These are phyloP conservation scores for Marasmius oreades DNA, from an alignment of 1,284 basidiomycete species.

Conservation along the genomic window DNA sequence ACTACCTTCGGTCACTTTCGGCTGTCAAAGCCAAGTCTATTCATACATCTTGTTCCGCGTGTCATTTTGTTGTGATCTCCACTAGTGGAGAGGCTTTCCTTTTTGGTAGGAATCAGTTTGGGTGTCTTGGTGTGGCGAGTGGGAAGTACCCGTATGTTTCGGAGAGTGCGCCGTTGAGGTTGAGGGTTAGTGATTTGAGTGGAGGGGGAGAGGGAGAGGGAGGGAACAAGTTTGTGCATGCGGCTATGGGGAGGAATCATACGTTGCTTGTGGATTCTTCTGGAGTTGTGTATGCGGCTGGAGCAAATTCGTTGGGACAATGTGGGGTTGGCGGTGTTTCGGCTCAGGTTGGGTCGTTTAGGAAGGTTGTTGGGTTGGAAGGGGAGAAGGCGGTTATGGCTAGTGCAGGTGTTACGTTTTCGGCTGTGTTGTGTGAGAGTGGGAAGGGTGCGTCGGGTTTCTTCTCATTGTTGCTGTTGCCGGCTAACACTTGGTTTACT, in stretches of 20 bases:
- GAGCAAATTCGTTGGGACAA: constrained; percentile 83
- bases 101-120: constrained; percentile 76
- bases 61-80: constrained; percentile 76
- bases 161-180: constrained; percentile 58
- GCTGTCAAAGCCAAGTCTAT: constrained; percentile 75
- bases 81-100: constrained; percentile 78
- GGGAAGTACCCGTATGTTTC: constrained; percentile 50
- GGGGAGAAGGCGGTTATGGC: constrained; percentile 70
- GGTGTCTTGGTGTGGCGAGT: constrained; percentile 51
- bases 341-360: constrained; percentile 66
- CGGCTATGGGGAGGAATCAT: constrained; percentile 81
- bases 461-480: background rate
- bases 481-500: constrained; percentile 5
- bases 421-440: constrained; percentile 73
- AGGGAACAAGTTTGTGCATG: constrained; percentile 64
- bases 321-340: constrained; percentile 65
- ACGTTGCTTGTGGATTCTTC: constrained; percentile 79
- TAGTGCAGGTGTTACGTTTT: constrained; percentile 81
- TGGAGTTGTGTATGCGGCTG: constrained; percentile 82
- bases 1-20: constrained; percentile 84
- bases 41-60: constrained; percentile 69
- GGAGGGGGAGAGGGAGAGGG: constrained; percentile 52
- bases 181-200: constrained; percentile 24
- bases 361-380: constrained; percentile 54
- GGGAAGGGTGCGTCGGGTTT: constrained; percentile 64